Base-by-base conservation (phyloP, 2,329 filamentous ascomycete genomes). In the Paecilomyces niveus region DNA sequence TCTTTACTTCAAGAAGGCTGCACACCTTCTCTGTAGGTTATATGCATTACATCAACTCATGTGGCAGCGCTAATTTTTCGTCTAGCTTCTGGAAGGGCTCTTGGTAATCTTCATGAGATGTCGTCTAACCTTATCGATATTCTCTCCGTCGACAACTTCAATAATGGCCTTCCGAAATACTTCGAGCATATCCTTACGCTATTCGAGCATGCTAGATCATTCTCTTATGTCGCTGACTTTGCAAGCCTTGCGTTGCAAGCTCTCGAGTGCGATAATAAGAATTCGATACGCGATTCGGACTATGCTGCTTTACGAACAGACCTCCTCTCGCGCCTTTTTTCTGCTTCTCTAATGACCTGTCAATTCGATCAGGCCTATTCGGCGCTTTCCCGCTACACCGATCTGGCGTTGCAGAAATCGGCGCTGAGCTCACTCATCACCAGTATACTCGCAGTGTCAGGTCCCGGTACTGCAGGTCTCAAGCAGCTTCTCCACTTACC, bases 211-310 rank as follows among this genome's bases (percentile, higher is more conserved):
- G 83, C 85, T 51, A 89, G 87, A 64, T 86, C 88, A 0, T 90
- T 89, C 72, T 89, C 89, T 1, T 89, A 89, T 67, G 90, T 95
- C 49, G 84, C 91, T 5, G 90, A 96, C 64, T 97, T 96, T 77
- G 87, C 90, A 45, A 83, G 85, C 45, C 78, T 92, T 24, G 87
- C 89, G 5, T 78, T 95, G 50, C 86, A 90, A 66, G 88, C 89
- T 32, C 63, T 77, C 35, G 68, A 71, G 32, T 68, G 71, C 22
- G 69, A 72, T 58, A 62, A 66, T 15, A 67, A 66, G 53, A 69
- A 66, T 60, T 54, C 54, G 18, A 68, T 71, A 39, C 66, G 71
- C 57, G 67, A 74, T 45, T 61, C 68, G 1, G 73, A 78, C 39
- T 77, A 74, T 58, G 58, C 64, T 3, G 63, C 72, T 49, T 72